Base-by-base conservation (phyloP, 2,329 filamentous ascomycete genomes). In the Nakataea oryzae region DNA sequence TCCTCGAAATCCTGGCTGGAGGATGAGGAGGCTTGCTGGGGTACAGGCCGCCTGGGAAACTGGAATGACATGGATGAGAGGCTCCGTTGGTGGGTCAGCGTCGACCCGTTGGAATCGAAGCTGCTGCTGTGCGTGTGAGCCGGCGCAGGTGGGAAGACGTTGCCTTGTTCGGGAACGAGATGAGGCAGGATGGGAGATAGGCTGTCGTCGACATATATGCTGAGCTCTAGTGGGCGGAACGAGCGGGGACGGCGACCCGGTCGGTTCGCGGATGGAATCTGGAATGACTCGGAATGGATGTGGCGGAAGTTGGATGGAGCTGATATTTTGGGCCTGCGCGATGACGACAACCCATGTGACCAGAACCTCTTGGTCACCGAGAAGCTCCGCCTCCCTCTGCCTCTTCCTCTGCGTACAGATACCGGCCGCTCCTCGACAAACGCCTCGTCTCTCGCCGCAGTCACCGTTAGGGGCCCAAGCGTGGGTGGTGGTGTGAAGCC, bases 221-320 rank as follows among this genome's bases (percentile, higher is more conserved):
- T 82, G 64, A 86, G 72, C 71, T 87, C 79, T 30, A 86, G 76
- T 3, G 83, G 83, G 54, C 78, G 78, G 65, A 84, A 84, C 13
- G 76, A 76, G 8, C 69, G 64, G 7, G 72, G 73, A 6, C 71
- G 70, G 47, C 67, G 69, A 26, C 62, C 67, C 71, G 66, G 61
- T 66, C 62, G 64, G 64, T 57, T 58, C 24, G 50, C 50, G 13
- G 60, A 58, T 55, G 73, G 70, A 60, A 75, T 73, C 58, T 76
- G 74, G 62, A 74, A 74, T n/a, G 77, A 73, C 58, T 75, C 76
- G 24, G 79, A 81, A 62, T 80, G 74, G 59, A 87, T 67, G 73
- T 87, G 85, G 58, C 80, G 81, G 68, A 87, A 87, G 70, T 87
- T 76, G 58, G 79, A 79, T 3, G 85, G 85, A 26, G 76, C 76